Evolutionary conservation across 2,329 filamentous ascomycete species (phyloP), one percentile per base, ranked within the genome.

Genomic region (Paracoccidioides lutzii): DNA sequence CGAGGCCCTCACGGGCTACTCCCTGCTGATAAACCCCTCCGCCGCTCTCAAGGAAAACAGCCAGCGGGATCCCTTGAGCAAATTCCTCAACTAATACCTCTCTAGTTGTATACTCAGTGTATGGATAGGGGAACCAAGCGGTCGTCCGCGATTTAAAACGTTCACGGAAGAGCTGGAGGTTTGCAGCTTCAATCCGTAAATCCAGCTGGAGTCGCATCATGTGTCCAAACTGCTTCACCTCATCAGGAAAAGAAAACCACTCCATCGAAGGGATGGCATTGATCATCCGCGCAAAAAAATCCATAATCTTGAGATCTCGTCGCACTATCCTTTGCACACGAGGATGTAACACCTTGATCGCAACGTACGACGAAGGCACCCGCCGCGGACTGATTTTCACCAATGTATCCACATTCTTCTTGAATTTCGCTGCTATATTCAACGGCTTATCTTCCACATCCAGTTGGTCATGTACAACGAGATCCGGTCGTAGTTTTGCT

Each of bases 131-230:
- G 67, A 98, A 98, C 84, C 88, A 95, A n/a, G 90, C 90, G 0
- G 91, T 96, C 2, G 87, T 87, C 46, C 93, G 81, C 57, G 89
- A 81, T 64, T 85, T 87, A 76, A 98, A 98, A 67, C 96, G 88
- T 64, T 85, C 84, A 53, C 93, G 84, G 76, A 98, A 97, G 12
- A 85, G 82, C 28, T 84, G 69, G 3, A 98, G 76, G 64, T 98
- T 98, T 41, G 90, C 86, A 1, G 90, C 86, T 70, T 98, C 93
- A 58, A 97, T 97, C 53, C 93, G 85, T 40, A 98, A 78, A 70
- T 98, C 93, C 2, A 98, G 78, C 68, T 98, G 93, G n/a, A 97
- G 76, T 64, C 85, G 85, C 93, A 98, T 98, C 93, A 98, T 98
- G 67, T 94, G 87, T 30, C 90, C 91, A 66, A 98, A 98, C 65